These are phyloP conservation scores for Saccharomycopsis fermentans DNA, from an alignment of 805 yeast species.

Conservation along the genomic window DNA sequence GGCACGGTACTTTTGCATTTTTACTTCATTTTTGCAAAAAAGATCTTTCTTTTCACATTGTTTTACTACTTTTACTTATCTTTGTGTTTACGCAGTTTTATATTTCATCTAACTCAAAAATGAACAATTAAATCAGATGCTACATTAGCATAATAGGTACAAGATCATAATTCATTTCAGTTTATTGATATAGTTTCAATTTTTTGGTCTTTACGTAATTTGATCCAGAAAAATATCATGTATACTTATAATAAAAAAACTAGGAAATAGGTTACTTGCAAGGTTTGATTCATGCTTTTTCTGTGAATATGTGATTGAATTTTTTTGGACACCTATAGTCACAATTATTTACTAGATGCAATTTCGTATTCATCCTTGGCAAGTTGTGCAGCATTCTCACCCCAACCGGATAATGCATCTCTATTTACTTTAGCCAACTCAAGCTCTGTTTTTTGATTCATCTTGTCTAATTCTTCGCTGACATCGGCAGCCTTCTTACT, in stretches of 20 bases:
- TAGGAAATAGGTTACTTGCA: neutral
- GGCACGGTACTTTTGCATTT: no score
- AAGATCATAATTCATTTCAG: no score
- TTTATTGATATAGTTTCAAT: neutral
- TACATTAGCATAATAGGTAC: neutral
- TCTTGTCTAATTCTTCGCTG: slow-evolving; percentile 14
- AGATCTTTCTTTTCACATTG: neutral
- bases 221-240: neutral
- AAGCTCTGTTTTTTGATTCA: slow-evolving; percentile 25
- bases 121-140: neutral
- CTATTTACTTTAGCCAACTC: slow-evolving; percentile 28
- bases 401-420: slow-evolving; percentile 36
- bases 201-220: neutral
- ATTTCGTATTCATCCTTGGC: slow-evolving; percentile 32
- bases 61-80: neutral
- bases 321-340: no score
- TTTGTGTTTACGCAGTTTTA: neutral
- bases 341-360: neutral
- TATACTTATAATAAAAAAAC: neutral
- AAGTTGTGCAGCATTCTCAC: slow-evolving; percentile 33
- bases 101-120: neutral
- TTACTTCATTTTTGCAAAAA: no score
- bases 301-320: no score
- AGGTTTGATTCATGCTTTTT: neutral
- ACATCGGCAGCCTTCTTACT: slow-evolving; percentile 16